Base-by-base conservation (phyloP, 2,329 filamentous ascomycete genomes). In the Ilyonectria sp. region DNA sequence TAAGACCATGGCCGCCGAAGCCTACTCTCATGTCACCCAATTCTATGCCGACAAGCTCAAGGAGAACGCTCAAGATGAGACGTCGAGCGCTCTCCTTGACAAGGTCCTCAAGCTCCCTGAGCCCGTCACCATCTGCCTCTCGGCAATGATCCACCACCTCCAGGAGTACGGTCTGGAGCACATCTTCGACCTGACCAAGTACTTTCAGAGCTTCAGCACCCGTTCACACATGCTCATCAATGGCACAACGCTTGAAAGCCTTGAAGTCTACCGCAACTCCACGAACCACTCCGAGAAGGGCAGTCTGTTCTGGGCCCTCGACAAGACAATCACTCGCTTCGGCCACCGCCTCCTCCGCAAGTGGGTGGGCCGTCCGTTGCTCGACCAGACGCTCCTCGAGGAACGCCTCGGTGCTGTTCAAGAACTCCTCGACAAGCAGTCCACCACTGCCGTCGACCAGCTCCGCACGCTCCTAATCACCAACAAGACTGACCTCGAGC, bases 191-290 rank as follows among this genome's bases (percentile, higher is more conserved):
- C 84, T 99, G 49, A 98, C 96, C 2, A 97, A 97, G 75, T 97
- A 98, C 82, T 99, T 99, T 77, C 92, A 97, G 74, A 94, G 94
- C 2, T 99, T 99, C 82, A 97, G 93, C 74, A 94, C 95, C 8
- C 87, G 95, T 43, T 95, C 95, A 15, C 95, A 98, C 77, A 98
- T 99, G 96, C 86, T 98, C 4, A 85, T 99, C 67, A 98, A 97
- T 77, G 96, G 95, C 50, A 99, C 97, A 61, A 98, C 95, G 0
- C 84, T 99, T 43, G 95, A 94, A 55, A 97, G 94, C 75, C 87
- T 99, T 13, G 96, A 99, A 79, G 94, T 99, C 2, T 99, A 98
- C 78, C 93, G 95, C 68, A 99, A 99, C 72, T 91, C 94, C 75
- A 98, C 95, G 0, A 95, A 98, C 77, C 89, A 95, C 75, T 88